Percentiles rank a stretch among this genome's conserved stretches.
These are phyloP conservation scores for Botrytis galanthina DNA, from an alignment of 2,329 filamentous ascomycete genomes.

Conservation along the genomic window DNA sequence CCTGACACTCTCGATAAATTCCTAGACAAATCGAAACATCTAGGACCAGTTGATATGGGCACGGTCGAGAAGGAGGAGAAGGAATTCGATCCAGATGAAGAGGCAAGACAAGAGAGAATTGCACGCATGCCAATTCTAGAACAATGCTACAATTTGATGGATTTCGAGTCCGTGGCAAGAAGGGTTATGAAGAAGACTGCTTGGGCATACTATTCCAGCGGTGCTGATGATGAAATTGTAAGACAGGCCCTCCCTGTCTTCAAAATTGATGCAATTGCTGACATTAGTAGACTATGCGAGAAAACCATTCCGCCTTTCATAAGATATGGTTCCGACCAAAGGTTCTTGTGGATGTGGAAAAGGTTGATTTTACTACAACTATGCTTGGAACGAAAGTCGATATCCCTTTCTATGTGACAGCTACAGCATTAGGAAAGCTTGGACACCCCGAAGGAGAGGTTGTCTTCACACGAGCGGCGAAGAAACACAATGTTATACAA, in stretches of 20 bases:
- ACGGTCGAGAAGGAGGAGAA: slow-evolving; percentile 69
- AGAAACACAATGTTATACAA: slow-evolving; percentile 86
- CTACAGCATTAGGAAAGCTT: slow-evolving; percentile 91
- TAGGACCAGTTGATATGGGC: slow-evolving; percentile 85
- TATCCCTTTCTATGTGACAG: slow-evolving; percentile 94
- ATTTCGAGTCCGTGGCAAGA: slow-evolving; percentile 92
- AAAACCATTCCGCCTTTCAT: slow-evolving; percentile 95
- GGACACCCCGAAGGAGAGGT: slow-evolving; percentile 94
- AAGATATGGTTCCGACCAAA: slow-evolving; percentile 96
- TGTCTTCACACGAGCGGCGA: slow-evolving; percentile 77
- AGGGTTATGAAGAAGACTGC: slow-evolving; percentile 92
- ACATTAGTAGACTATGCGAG: slow-evolving; percentile 71
- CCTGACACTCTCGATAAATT: slow-evolving; percentile 86
- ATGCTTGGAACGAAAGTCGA: slow-evolving; percentile 87
- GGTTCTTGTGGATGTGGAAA: slow-evolving; percentile 84
- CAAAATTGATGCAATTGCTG: slow-evolving; percentile 22
- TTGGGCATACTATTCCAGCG: slow-evolving; percentile 97
- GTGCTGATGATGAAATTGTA: slow-evolving; percentile 85
- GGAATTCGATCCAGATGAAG: slow-evolving; percentile 68
- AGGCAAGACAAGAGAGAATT: slow-evolving; percentile 70
- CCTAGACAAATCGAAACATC: slow-evolving; percentile 78
- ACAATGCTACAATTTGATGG: slow-evolving; percentile 90
- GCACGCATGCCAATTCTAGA: slow-evolving; percentile 74
- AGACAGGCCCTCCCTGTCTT: slow-evolving; percentile 35
- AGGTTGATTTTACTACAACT: slow-evolving; percentile 81